Base-by-base conservation (phyloP, 2,329 filamentous ascomycete species). In the Colletotrichum scovillei region DNA sequence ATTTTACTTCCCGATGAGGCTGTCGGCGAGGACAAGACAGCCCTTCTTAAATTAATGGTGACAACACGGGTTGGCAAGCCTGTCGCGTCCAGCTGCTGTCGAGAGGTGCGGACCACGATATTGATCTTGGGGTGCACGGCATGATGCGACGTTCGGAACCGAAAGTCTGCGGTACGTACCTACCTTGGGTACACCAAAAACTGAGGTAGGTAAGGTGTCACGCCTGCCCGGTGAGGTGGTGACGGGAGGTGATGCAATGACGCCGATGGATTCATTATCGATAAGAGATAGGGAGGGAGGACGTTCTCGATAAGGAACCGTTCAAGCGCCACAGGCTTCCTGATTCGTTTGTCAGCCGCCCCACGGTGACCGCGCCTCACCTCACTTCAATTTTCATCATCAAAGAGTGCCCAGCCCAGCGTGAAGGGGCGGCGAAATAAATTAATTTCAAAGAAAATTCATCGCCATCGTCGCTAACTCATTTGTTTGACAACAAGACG, bases 291-390 rank as follows among this genome's bases (percentile, higher is more conserved):
- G 30, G 30, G 3, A 32, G 30, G 9, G 9, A 9, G 63, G 75
- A 77, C 75, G 75, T 69, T 19, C 19, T 49, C 73, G 75, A 70
- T 74, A 69, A 73, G 67, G 60, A 26, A 3, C 42, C 19, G 28
- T n/a, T 46, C 67, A 69, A 70, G 66, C 75, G 72, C 67, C 28
- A 26, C 28, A 35, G 12, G 28, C 11, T 26, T 59, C 35, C 57
- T 78, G 76, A 77, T 76, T 75, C 55, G 74, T 70, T 67, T 58
- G 70, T 67, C 67, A 75, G 59, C 63, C 70, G 72, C 75, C 74
- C 67, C 42, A 49, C 42, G 42, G 19, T 49, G 42, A 49, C 42
- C 65, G 64, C 57, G 64, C 60, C 67, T 73, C 46, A 69, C 60
- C 35, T 67, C 58, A 26, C n/a, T 67, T 72, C 38, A 71, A 63